Evolutionary conservation across 2,329 filamentous ascomycete genomes (phyloP), one percentile per base, ranked within the genome.

Genomic region (Magnaporthiopsis poae): DNA sequence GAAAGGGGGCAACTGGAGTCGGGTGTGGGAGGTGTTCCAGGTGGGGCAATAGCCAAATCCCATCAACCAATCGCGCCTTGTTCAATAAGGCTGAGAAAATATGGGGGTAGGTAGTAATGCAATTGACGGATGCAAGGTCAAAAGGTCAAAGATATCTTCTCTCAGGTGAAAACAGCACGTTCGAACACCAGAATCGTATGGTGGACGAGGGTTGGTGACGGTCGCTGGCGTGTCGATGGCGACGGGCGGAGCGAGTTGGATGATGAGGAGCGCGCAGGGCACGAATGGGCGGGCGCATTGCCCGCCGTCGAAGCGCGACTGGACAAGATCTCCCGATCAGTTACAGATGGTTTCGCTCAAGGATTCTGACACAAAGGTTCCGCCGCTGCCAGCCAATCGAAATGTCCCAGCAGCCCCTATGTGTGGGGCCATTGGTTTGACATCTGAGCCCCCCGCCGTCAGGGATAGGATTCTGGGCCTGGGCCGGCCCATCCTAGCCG

Each of bases 261-360:
- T 21, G 21, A 63, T 33, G 25, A 11, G 35, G 9, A 27, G 61
- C 35, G 3, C 39, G 18, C 39, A 27, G 62, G n/a, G 52, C 46
- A 61, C 35, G 33, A 59, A 27, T 31, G 31, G 31, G 31, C 31
- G 31, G 12, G 35, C 27, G 63, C 63, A 35, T 59, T 27, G 63
- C 39, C 39, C 35, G 46, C 61, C 31, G 35, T 63, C n/a, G 29
- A 13, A 11, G 46, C 35, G 21, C 56, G 63, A 65, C 63, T 60
- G 11, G 5, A 60, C 39, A 60, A 60, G 31, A 60, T 65, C 56
- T 60, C n/a, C 63, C 52, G 56, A 60, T 60, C 52, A 60, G 63
- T 65, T 56, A 65, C 63, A 65, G 63, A 15, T 65, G 29, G 63
- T 65, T 65, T 65, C 63, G 63, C 25, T 65, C 63, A 11, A 35